Conservation (phyloP, 352 stramenopile species). For the Phytophthora boehmeriae region DNA sequence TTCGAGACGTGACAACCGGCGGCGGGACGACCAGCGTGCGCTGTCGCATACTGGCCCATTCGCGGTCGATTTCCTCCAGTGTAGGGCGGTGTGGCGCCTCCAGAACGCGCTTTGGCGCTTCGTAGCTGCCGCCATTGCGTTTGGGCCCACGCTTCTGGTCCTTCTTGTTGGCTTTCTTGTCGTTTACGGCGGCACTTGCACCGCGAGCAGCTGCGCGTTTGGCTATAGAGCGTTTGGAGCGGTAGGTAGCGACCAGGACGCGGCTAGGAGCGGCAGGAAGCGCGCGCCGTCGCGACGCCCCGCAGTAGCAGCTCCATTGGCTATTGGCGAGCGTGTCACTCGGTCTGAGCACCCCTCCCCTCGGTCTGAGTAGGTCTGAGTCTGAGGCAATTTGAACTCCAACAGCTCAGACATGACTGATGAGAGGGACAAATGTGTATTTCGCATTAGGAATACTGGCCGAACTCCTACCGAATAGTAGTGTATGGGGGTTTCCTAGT, state of each 20-base stretch:
- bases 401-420: too few species aligned
- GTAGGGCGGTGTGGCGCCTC: constrained; percentile 25
- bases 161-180: constrained; percentile 25
- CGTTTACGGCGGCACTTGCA: neutral
- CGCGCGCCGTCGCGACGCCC: constrained; percentile 17
- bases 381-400: too few species aligned
- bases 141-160: constrained; percentile 17
- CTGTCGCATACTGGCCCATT: constrained; percentile 53
- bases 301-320: constrained; percentile 52
- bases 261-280: constrained; percentile 13
- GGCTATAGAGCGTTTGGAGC: constrained; percentile 53
- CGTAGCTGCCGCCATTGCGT: constrained; percentile 12
- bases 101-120: constrained; percentile 11
- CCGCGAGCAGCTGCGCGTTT: constrained; percentile 37
- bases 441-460: too few species aligned
- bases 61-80: constrained; percentile 43
- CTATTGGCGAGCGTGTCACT: constrained; percentile 14
- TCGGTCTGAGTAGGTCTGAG: too few species aligned
- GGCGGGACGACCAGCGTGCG: constrained; percentile 39
- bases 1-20: constrained; percentile 41
- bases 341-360: too few species aligned
- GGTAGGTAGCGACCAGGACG: constrained; percentile 51
- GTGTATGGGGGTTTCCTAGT: neutral
- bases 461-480: neutral
- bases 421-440: too few species aligned